phyloP scores from a whole-genome alignment of 2,329 filamentous ascomycete genomes.

The Calonectria crousiana region DNA sequence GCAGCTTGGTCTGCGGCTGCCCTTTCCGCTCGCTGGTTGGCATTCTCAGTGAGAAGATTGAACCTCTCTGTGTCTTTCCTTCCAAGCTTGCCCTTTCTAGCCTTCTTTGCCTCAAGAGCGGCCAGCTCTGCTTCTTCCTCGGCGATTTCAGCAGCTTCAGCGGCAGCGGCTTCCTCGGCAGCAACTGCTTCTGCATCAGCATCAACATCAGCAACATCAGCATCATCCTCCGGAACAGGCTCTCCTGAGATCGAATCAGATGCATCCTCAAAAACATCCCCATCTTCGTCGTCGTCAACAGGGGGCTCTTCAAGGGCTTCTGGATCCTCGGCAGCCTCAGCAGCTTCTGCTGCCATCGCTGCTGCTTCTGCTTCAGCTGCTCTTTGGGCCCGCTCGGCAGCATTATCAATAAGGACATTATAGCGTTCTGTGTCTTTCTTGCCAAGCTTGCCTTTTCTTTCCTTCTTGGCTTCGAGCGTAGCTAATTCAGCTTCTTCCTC shows the following conservation, averaged over 20 bases:
- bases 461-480: conserved; percentile 60
- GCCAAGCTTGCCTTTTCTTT: conserved; percentile 59
- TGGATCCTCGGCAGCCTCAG: conserved; percentile 39
- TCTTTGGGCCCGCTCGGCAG: conserved; percentile 53
- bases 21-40: conserved; percentile 49
- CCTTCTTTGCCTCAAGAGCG: conserved; percentile 60
- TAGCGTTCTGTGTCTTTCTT: conserved; percentile 62
- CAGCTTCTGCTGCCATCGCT: conserved; percentile 19
- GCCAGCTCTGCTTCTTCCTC: conserved; percentile 53
- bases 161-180: conserved; percentile 13
- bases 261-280: conserved; percentile 27
- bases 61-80: conserved; percentile 62
- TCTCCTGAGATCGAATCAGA: conserved; percentile 15
- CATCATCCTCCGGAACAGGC: conserved; percentile 11
- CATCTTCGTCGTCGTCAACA: conserved; percentile 37
- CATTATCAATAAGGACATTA: conserved; percentile 50
- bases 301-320: conserved; percentile 37
- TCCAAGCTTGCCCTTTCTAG: conserved; percentile 59
- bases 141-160: conserved; percentile 30
- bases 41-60: conserved; percentile 51
- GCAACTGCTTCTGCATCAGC: conserved; percentile 26
- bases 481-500: conserved; percentile 55
- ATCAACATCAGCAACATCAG: conserved; percentile 42
- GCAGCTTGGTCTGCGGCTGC: conserved; percentile 47
- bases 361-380: conserved; percentile 50